Evolutionary conservation across 2,329 filamentous ascomycete genomes (phyloP).

Genomic region (Colletotrichum eleusines): DNA sequence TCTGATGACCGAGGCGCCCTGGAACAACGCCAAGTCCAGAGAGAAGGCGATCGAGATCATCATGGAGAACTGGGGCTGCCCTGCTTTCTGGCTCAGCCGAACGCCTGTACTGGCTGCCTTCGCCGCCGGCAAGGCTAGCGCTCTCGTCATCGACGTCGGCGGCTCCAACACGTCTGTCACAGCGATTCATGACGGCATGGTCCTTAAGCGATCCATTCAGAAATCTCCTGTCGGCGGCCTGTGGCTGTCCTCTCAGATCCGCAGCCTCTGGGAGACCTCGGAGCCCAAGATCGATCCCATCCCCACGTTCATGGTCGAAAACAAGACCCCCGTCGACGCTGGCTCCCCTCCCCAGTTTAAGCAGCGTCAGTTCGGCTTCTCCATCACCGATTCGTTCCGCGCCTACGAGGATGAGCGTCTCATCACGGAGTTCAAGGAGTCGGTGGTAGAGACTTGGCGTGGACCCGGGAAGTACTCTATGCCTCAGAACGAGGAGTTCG

Average conservation of each 20-base stretch:
- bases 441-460: slow-evolving; percentile 92
- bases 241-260: slow-evolving; percentile 90
- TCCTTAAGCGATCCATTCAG: slow-evolving; percentile 90
- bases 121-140: slow-evolving; percentile 91
- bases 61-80: slow-evolving; percentile 96
- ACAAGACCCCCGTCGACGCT: slow-evolving; percentile 90
- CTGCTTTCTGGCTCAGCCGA: slow-evolving; percentile 92
- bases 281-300: slow-evolving; percentile 79
- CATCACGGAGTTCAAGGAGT: slow-evolving; percentile 97
- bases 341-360: slow-evolving; percentile 82
- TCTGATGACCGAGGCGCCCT: slow-evolving; percentile 92
- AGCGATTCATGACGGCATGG: slow-evolving; percentile 93
- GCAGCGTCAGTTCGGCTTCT: slow-evolving; percentile 75
- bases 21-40: slow-evolving; percentile 88
- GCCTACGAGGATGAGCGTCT: slow-evolving; percentile 91
- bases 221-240: slow-evolving; percentile 88
- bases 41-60: slow-evolving; percentile 96
- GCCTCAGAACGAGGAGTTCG: slow-evolving; percentile 81
- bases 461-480: slow-evolving; percentile 76
- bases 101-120: slow-evolving; percentile 93
- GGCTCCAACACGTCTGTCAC: slow-evolving; percentile 90
- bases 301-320: slow-evolving; percentile 88
- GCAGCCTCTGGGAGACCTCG: slow-evolving; percentile 79
- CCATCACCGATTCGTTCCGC: slow-evolving; percentile 78
- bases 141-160: slow-evolving; percentile 91